phyloP scores from a whole-genome alignment of 23 red algal species.

The Cyanidioschyzon merolae region DNA sequence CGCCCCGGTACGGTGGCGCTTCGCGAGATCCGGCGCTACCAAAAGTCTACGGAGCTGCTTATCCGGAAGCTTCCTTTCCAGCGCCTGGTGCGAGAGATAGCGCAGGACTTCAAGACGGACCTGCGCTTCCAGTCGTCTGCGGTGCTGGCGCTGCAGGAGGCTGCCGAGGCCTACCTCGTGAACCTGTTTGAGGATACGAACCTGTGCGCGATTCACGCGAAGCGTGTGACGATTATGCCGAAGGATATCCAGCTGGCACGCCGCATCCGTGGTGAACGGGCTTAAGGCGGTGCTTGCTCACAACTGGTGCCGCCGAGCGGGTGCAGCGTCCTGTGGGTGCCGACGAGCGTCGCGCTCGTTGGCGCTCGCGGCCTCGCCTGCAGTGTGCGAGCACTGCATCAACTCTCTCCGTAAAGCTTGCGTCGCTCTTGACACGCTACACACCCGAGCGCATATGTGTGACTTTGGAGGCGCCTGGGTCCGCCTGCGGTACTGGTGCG shows the following conservation, averaged over 20 bases:
- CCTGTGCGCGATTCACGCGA: slow-evolving; percentile 90
- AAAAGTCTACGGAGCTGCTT: slow-evolving; percentile 91
- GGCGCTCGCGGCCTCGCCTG: no score
- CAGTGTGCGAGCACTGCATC: no score
- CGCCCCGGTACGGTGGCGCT: slow-evolving; percentile 92
- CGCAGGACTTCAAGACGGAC: slow-evolving; percentile 94
- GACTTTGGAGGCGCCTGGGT: no score
- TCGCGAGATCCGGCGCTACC: slow-evolving; percentile 87
- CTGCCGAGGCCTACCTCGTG: slow-evolving; percentile 86
- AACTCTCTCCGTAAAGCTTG: no score
- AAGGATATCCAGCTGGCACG: slow-evolving; percentile 92
- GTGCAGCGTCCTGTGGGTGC: no score
- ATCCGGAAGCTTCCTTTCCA: slow-evolving; percentile 98
- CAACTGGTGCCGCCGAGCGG: no score
- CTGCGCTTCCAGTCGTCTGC: slow-evolving; percentile 92
- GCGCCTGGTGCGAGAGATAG: slow-evolving; percentile 88
- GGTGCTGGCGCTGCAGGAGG: slow-evolving; percentile 89
- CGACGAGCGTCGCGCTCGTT: no score
- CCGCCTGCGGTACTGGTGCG: no score
- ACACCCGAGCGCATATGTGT: no score
- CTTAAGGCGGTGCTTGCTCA: no score
- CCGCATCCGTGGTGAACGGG: slow-evolving; percentile 80
- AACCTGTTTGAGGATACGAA: slow-evolving; percentile 93
- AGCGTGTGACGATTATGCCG: slow-evolving; percentile 95
- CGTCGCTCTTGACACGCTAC: no score